Evolutionary conservation across 805 yeast species (phyloP).

Genomic region (Metschnikowia cubensis): DNA sequence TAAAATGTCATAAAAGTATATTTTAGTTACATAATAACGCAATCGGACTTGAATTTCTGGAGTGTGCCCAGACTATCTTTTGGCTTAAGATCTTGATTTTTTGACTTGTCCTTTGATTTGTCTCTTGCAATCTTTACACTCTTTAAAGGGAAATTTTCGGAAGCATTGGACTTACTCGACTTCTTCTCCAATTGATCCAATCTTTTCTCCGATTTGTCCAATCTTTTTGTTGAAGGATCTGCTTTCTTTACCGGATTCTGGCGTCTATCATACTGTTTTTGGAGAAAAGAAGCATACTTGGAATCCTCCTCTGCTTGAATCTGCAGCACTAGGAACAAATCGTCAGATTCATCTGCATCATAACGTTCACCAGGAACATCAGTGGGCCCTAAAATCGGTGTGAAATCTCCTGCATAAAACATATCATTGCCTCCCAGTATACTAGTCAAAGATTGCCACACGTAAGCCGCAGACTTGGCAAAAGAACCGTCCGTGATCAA

Average conservation of each 20-base stretch:
- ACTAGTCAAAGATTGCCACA: slow-evolving; percentile 78
- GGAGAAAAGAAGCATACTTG: slow-evolving; percentile 44
- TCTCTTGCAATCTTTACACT: too few relatives aligned
- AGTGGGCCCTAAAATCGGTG: slow-evolving; percentile 37
- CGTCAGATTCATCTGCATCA: slow-evolving; percentile 5
- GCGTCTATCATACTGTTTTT: slow-evolving; percentile 26
- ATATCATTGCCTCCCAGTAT: slow-evolving; percentile 66
- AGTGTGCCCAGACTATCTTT: not conserved
- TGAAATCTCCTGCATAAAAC: slow-evolving; percentile 64
- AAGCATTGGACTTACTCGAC: too few relatives aligned
- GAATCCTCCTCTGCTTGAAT: slow-evolving; percentile 59
- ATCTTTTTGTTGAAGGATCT: not conserved
- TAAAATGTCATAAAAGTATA: too few relatives aligned
- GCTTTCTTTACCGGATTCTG: not conserved
- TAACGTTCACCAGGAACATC: slow-evolving; percentile 5
- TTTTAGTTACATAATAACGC: not conserved
- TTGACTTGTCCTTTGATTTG: not conserved
- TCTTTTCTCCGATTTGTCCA: too few relatives aligned
- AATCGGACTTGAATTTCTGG: slow-evolving; percentile 1
- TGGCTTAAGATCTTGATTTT: not conserved
- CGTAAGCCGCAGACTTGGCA: slow-evolving; percentile 38
- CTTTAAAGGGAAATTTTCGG: too few relatives aligned
- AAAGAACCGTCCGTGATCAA: slow-evolving; percentile 77
- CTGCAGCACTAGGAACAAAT: slow-evolving; percentile 35
- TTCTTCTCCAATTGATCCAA: not conserved